Evolutionary conservation across 139 green algal species (phyloP).

Genomic region (Chlorella sp.): DNA sequence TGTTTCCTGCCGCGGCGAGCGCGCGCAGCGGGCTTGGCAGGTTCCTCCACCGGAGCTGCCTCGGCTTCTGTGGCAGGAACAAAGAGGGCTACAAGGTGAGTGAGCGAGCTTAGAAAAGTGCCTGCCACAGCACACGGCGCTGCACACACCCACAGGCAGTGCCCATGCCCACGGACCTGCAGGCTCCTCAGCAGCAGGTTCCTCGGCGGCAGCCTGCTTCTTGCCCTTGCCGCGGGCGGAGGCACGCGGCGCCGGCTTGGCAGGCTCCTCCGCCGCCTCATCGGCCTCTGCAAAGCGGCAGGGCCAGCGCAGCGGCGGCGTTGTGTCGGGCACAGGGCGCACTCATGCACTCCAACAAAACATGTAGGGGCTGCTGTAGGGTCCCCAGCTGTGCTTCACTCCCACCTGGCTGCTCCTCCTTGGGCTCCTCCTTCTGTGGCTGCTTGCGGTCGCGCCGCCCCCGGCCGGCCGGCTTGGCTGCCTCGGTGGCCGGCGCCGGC

Average conservation of each 20-base stretch:
- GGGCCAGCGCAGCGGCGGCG: too few relatives aligned
- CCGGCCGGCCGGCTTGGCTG: neutral
- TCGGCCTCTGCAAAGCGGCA: too few relatives aligned
- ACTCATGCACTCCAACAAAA: too few relatives aligned
- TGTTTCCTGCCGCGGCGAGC: neutral
- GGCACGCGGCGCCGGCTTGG: neutral
- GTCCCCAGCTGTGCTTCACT: too few relatives aligned
- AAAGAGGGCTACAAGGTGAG: neutral
- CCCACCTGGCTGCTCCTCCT: neutral
- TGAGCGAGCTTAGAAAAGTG: neutral
- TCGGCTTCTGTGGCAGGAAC: neutral
- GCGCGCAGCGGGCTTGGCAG: neutral
- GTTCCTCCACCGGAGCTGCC: neutral
- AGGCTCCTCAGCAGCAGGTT: neutral
- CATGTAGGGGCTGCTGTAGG: too few relatives aligned
- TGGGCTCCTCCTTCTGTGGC: neutral
- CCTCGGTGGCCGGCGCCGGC: neutral
- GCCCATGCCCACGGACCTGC: neutral
- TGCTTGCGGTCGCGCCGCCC: neutral
- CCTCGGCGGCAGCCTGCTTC: neutral
- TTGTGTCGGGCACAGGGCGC: too few relatives aligned
- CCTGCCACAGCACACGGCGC: neutral
- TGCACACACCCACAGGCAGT: neutral
- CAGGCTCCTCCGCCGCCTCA: neutral
- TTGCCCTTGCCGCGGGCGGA: neutral